phyloP scores from a whole-genome alignment of 164 flowering plant genomes.

The Berberis vulgaris region DNA sequence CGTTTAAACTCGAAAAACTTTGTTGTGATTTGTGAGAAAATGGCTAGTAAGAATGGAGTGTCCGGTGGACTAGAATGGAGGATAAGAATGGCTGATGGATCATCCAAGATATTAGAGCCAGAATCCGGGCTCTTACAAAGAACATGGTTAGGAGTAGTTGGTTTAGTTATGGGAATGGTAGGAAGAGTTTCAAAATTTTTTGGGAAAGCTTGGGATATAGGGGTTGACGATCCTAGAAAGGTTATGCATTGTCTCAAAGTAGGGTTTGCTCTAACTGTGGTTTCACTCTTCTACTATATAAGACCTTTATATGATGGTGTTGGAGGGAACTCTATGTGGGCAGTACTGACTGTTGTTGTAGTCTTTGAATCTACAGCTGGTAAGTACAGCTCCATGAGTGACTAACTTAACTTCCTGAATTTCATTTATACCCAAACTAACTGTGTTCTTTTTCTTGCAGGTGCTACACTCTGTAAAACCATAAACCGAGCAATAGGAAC shows the following conservation, averaged over 20 bases:
- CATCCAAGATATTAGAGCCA: slow-evolving; percentile 24
- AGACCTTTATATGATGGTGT: slow-evolving; percentile 69
- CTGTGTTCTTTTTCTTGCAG: slow-evolving; percentile 22
- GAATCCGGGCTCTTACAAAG: slow-evolving; percentile 17
- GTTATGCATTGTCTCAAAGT: slow-evolving; percentile 66
- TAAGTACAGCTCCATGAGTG: slow-evolving; percentile 16
- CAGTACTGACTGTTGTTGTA: slow-evolving; percentile 79
- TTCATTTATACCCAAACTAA: neutral
- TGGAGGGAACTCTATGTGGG: slow-evolving; percentile 87
- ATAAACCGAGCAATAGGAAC: slow-evolving; percentile 58
- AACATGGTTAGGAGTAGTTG: slow-evolving; percentile 20
- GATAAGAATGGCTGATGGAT: slow-evolving; percentile 31
- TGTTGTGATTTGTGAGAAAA: neutral
- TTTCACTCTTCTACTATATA: slow-evolving; percentile 66
- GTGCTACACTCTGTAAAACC: slow-evolving; percentile 56
- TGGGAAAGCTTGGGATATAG: slow-evolving; percentile 47
- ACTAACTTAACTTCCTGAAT: neutral
- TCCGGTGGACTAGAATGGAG: slow-evolving; percentile 44
- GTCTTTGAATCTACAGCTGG: slow-evolving; percentile 69
- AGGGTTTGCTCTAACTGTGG: slow-evolving; percentile 55
- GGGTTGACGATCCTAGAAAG: slow-evolving; percentile 44
- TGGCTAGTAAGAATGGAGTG: slow-evolving; percentile 23
- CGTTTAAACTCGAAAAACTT: neutral
- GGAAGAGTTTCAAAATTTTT: slow-evolving; percentile 25
- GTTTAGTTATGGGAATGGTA: slow-evolving; percentile 17